These are phyloP conservation scores for Ophiostoma ips DNA, from an alignment of 2,329 filamentous ascomycete genomes.

Conservation along the genomic window DNA sequence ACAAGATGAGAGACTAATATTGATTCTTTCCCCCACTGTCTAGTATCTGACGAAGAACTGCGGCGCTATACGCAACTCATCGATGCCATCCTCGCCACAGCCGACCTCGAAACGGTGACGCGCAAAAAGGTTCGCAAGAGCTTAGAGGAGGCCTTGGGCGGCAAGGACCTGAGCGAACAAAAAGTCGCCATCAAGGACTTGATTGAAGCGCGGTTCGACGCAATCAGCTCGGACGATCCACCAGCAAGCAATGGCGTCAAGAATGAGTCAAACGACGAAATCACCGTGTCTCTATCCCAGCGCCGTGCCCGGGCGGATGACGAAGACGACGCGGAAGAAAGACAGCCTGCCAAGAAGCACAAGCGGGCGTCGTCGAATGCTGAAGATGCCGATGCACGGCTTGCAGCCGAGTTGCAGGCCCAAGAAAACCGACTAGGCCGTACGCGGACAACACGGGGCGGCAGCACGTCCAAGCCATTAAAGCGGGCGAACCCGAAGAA, in stretches of 20 bases:
- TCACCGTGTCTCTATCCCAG: slow-evolving; percentile 16
- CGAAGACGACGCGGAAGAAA: slow-evolving; percentile 23
- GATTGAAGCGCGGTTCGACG: slow-evolving; percentile 62
- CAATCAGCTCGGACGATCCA: slow-evolving; percentile 31
- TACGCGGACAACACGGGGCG: slow-evolving; percentile 63
- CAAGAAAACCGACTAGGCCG: slow-evolving; percentile 65
- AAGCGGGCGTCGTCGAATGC: slow-evolving; percentile 41
- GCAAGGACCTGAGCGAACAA: slow-evolving; percentile 43
- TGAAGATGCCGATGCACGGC: slow-evolving; percentile 69
- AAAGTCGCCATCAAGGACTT: slow-evolving; percentile 58
- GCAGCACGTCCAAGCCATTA: slow-evolving; percentile 37
- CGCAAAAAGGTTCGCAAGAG: slow-evolving; percentile 48
- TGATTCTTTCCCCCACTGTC: not conserved
- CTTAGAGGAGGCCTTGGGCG: slow-evolving; percentile 38
- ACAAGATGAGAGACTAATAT: not conserved
- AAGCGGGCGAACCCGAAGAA: slow-evolving; percentile 41
- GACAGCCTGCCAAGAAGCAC: slow-evolving; percentile 42
- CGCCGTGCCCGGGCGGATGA: slow-evolving; percentile 21
- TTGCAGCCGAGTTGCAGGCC: slow-evolving; percentile 79
- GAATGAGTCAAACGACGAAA: slow-evolving; percentile 9
- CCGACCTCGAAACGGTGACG: slow-evolving; percentile 48
- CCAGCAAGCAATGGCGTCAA: not conserved
- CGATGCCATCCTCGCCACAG: slow-evolving; percentile 42
- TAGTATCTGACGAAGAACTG: slow-evolving; percentile 38
- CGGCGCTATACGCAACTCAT: slow-evolving; percentile 43